Conservation (phyloP, 768 basidiomycete genomes). For the Aureoboletus auriporus region DNA sequence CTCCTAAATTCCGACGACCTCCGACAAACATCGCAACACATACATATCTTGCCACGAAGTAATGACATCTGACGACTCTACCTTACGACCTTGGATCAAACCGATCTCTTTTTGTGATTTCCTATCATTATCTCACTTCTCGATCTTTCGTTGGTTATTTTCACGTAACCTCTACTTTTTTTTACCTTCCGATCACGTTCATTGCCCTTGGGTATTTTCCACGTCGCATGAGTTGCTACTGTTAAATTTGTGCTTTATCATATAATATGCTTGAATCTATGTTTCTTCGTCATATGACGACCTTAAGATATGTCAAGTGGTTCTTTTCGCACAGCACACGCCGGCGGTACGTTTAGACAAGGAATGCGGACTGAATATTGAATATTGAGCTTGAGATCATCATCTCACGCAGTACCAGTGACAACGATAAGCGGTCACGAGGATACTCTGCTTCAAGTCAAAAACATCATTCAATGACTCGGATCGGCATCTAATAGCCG, state of each 20-base stretch:
- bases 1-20: slow-evolving; percentile 3
- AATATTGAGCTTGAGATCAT: too few relatives aligned
- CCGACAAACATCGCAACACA: background rate
- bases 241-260: slow-evolving; percentile 1
- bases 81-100: slow-evolving; percentile 11
- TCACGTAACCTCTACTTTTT: background rate
- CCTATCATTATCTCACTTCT: slow-evolving; percentile 26
- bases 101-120: slow-evolving; percentile 2
- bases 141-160: background rate
- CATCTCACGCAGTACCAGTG: too few relatives aligned
- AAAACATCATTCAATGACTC: too few relatives aligned
- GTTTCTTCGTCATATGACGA: background rate
- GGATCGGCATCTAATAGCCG: too few relatives aligned
- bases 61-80: slow-evolving; percentile 19
- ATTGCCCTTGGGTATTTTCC: background rate
- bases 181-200: slow-evolving; percentile 1
- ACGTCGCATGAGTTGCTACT: background rate
- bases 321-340: too few relatives aligned
- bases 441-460: too few relatives aligned
- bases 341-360: too few relatives aligned
- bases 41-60: background rate
- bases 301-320: too few relatives aligned
- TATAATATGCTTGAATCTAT: slow-evolving; percentile 23
- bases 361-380: too few relatives aligned
- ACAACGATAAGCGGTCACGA: too few relatives aligned